phyloP scores from a whole-genome alignment of 164 flowering plant genomes.

The Vitis cinerea region DNA sequence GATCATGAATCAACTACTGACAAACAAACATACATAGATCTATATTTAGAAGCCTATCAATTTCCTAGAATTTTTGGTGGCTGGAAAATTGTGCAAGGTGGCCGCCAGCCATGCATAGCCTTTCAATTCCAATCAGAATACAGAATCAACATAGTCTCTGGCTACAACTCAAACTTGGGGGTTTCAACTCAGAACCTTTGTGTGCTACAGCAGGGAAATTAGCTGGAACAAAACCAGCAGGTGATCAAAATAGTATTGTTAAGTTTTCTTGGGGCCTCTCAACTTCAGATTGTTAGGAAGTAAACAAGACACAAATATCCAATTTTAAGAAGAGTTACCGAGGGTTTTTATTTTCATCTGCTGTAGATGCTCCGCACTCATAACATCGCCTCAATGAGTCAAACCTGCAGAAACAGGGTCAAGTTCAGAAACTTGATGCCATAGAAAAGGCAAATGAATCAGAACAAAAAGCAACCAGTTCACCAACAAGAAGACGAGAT shows the following conservation, averaged over 20 bases:
- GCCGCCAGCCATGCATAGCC: too few species aligned
- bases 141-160: too few species aligned
- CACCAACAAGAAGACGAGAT: constrained; percentile 19
- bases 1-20: not conserved
- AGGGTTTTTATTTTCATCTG: not conserved
- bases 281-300: too few species aligned
- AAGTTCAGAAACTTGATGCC: constrained; percentile 24
- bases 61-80: not conserved
- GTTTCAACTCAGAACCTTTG: too few species aligned
- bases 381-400: constrained; percentile 8
- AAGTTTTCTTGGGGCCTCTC: too few species aligned
- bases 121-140: too few species aligned
- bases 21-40: not conserved
- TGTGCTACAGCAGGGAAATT: not conserved
- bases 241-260: not conserved
- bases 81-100: too few species aligned
- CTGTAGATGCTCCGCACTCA: constrained; percentile 2
- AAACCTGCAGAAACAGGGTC: constrained; percentile 18
- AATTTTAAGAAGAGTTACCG: too few species aligned
- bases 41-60: not conserved
- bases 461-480: constrained; percentile 40
- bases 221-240: not conserved
- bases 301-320: too few species aligned
- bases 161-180: too few species aligned
- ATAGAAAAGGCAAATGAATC: constrained; percentile 44